Base-by-base conservation (phyloP, 1,284 basidiomycete genomes). In the Golubevia sp. region DNA sequence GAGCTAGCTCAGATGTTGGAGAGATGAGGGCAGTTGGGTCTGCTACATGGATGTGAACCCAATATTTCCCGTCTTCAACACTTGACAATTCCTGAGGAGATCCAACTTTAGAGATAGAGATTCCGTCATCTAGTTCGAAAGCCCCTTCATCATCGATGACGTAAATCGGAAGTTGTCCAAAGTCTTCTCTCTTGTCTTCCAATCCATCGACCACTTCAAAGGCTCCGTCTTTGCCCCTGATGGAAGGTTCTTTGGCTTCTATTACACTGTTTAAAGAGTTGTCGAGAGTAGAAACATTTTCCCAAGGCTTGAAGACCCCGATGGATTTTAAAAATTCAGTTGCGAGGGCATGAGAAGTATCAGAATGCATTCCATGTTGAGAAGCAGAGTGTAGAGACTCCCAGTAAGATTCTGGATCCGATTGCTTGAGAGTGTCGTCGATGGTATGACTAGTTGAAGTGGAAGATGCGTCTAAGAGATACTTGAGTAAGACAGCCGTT, bases 11-110 rank as follows among this genome's bases (percentile, higher is more conserved):
- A 85, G 76, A 0, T 90, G 88, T 55, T 0, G 90, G 90, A 18
- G 89, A 89, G n/a, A 99, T 85, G 62, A 90, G 78, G 1, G 91
- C 86, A 0, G 93, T 95, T 0, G 96, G 95, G 82, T 99, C 96
- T 6, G 97, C 96, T 60, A 99, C 88, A 79, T 99, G 96, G 20
- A 92, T 86, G 75, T 98, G 96, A 15, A 97, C 77, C 97, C 97
- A 99, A 58, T 67, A 86, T 76, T 62, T 85, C 86, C 25, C n/a
- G 8, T 66, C 18, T 1, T 57, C 34, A 2, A 59, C 52, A 8
- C 49, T 25, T 7, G 59, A 57, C 7, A 86, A 88, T 2, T 21
- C 90, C 86, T 1, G 84, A n/a, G n/a, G n/a, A n/a, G n/a, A n/a
- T n/a, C n/a, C n/a, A n/a, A 71, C 68, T 92, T 53, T 3, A 56